Conservation (phyloP, 495 filamentous ascomycete genomes). For the Penicillium cataractarum region DNA sequence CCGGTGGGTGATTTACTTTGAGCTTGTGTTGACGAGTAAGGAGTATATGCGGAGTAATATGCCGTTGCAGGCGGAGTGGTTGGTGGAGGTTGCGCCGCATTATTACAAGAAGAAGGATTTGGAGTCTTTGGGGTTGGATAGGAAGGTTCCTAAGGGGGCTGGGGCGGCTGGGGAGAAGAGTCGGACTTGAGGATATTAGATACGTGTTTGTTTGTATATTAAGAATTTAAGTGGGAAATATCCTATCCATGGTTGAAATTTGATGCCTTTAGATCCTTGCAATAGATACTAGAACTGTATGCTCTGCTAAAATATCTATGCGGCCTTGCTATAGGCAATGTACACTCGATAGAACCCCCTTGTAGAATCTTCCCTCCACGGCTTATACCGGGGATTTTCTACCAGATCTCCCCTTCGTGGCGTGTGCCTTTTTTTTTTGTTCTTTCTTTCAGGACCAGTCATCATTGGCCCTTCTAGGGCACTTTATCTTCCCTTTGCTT, state of each 20-base stretch:
- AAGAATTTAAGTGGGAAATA: background rate
- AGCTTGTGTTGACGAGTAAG: slow-evolving; percentile 89
- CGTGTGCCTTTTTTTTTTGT: no score
- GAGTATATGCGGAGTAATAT: slow-evolving; percentile 92
- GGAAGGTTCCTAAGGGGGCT: slow-evolving; percentile 74
- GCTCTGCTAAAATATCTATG: no score
- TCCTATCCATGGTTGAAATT: background rate
- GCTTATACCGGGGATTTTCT: no score
- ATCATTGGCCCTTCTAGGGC: no score
- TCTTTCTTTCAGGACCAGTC: no score
- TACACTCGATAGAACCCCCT: no score
- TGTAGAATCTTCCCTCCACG: no score
- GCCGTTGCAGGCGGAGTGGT: slow-evolving; percentile 82
- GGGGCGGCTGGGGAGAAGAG: slow-evolving; percentile 56
- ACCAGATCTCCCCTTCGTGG: no score
- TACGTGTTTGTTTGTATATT: background rate
- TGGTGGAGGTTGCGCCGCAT: slow-evolving; percentile 92
- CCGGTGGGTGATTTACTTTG: slow-evolving; percentile 89
- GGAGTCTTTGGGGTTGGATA: slow-evolving; percentile 75
- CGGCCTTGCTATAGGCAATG: no score
- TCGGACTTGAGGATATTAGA: slow-evolving; percentile 27
- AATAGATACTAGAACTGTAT: no score
- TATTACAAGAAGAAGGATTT: slow-evolving; percentile 94
- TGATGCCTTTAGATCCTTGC: background rate
- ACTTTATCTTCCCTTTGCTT: no score